A percentile compares a stretch with the other conserved stretches of the same genome.
phyloP scores from a whole-genome alignment of 306 rosid genomes.

The Phaseolus lunatus region DNA sequence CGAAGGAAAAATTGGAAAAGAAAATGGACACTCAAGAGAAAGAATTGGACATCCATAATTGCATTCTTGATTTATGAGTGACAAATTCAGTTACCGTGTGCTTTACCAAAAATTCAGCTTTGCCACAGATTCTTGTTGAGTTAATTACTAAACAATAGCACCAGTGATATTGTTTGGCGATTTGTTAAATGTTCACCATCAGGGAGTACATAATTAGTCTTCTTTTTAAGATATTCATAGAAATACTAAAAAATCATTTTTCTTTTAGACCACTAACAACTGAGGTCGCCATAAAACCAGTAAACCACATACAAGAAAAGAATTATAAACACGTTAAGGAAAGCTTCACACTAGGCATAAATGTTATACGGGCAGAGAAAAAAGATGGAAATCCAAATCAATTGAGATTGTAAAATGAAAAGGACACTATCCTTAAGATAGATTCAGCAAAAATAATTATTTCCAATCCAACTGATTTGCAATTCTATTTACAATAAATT shows the following conservation, averaged over 20 bases:
- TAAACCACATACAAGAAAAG: slow-evolving; percentile 1
- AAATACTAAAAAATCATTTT: slow-evolving; percentile 5
- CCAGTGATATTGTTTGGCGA: neutral
- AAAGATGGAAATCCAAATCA: neutral
- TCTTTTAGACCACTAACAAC: neutral
- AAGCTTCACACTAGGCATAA: neutral
- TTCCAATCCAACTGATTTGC: neutral
- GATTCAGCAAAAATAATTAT: neutral
- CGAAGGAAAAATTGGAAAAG: neutral
- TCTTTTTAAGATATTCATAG: neutral
- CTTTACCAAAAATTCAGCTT: neutral
- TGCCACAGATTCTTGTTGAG: neutral
- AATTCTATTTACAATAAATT: neutral
- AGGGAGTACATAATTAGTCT: neutral
- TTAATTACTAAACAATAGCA: neutral
- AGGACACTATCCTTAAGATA: neutral
- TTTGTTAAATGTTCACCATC: neutral
- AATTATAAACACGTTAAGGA: neutral
- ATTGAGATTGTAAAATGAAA: neutral
- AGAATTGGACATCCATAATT: neutral
- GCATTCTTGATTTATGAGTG: slow-evolving; percentile 20
- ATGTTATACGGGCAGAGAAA: neutral
- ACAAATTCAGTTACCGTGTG: slow-evolving; percentile 1
- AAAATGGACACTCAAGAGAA: neutral
- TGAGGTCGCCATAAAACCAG: neutral